Evolutionary conservation across 257 asterid species (phyloP), one percentile per base, ranked within the genome.

Genomic region (Penstemon barbatus): DNA sequence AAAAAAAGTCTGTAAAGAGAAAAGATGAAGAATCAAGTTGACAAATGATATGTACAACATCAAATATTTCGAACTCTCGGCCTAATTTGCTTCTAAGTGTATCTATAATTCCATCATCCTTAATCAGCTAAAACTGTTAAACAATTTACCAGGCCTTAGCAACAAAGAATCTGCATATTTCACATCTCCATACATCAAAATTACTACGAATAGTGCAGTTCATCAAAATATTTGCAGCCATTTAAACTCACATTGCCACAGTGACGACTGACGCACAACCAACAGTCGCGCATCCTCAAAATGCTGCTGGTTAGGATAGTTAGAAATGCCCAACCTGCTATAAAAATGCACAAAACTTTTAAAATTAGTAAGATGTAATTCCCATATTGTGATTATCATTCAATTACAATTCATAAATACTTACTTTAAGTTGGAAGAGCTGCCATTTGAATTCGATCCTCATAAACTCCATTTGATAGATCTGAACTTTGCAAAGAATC

Each of bases 341-440:
- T 19, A 49, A 8, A 70, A 2, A 1, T 25, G 33, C 33, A 25
- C 33, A 25, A 25, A 25, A 25, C 33, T 38, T 37, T 62, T 8
- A 42, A 9, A 62, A 15, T 15, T 15, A 15, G 18, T 15, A 15
- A 0, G 18, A 59, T 59, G 33, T 12, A 62, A 25, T 9, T 63
- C 4, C 19, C 25, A 41, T 6, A 5, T 10, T 19, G 4, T 18
- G 37, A 57, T 60, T 37, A n/a, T 55, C 64, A 46, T 4, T 46
- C 70, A 48, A 58, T 33, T 64, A 61, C 72, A 57, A 57, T 64
- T 9, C 18, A 39, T 8, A 41, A 51, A 65, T 33, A 55, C 63
- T 71, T 74, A 78, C 86, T 48, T 82, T 84, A 91, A 67, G 90
- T 91, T 69, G 98, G 98, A 78, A 91, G 98, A 3, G 86, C 69